Percentiles rank a stretch among this genome's conserved stretches.
Conservation (phyloP, 805 yeast species). For the Zygotorulaspora sp. region DNA sequence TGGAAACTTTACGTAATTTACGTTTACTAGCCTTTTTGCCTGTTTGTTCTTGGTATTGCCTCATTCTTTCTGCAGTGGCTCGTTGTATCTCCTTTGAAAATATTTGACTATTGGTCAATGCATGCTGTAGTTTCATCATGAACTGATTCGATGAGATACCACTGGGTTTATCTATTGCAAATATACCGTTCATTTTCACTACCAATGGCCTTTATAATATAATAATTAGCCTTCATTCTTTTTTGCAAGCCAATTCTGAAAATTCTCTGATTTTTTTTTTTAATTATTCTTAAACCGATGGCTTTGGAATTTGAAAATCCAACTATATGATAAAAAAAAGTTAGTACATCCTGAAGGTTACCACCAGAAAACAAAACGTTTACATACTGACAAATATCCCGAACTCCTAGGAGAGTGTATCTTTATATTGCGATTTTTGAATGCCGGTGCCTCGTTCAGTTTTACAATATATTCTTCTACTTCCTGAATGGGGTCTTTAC, state of each 20-base stretch:
- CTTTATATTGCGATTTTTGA: conserved; percentile 28
- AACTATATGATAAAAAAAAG: conserved; percentile 30
- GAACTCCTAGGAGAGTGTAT: conserved; percentile 49
- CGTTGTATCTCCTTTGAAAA: conserved; percentile 52
- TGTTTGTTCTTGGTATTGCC: conserved; percentile 36
- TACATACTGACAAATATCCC: conserved; percentile 50
- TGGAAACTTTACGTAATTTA: conserved; percentile 45
- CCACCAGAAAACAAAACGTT: background rate
- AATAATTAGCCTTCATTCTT: too few species aligned
- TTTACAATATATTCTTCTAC: conserved; percentile 43
- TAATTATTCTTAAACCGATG: conserved; percentile 18
- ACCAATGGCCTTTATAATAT: background rate
- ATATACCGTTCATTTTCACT: conserved; percentile 76
- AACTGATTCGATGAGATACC: conserved; percentile 80
- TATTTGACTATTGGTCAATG: conserved; percentile 55
- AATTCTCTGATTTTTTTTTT: too few species aligned
- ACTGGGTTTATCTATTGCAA: conserved; percentile 85
- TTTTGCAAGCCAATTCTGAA: too few species aligned
- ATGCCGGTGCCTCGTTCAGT: conserved; percentile 28
- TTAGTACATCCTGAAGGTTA: background rate
- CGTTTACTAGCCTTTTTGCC: conserved; percentile 48
- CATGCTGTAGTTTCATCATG: conserved; percentile 57
- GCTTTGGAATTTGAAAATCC: conserved; percentile 51
- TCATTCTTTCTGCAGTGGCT: conserved; percentile 45
- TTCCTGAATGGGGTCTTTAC: conserved; percentile 32